Evolutionary conservation across 805 yeast genomes (phyloP), one percentile per base, ranked within the genome.

Genomic region (Candida nonsorbophila): DNA sequence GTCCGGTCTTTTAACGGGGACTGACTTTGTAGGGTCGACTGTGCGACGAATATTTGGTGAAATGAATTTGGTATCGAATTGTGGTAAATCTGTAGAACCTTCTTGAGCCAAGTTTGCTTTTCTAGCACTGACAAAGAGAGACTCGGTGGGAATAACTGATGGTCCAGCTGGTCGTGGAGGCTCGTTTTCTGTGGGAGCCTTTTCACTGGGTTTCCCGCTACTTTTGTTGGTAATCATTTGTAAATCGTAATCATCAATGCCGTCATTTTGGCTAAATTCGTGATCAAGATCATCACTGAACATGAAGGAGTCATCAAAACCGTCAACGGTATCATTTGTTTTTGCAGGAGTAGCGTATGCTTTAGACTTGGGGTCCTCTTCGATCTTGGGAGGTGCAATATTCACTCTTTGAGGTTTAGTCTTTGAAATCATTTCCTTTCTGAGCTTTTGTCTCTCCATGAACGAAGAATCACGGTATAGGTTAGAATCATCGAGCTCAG

Each of bases 11-110:
- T 72, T 73, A 3, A 82, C 61, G 3, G 83, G 87, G 3, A 75
- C 72, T 0, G 88, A 81, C 33, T 72, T 77, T 1, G 69, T 65
- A 25, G 80, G 90, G 49, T 83, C 87, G 9, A 80, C 61, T 0
- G 81, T 77, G 12, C 67, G 51, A 24, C 61, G 45, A 31, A 76
- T 71, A 38, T 65, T 69, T 9, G 68, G 71, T 5, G 74, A 74
- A 24, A 72, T 74, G 30, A 51, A 52, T 70, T 72, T 46, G 21
- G 65, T 52, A 36, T 76, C 72, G 38, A 67, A 74, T 29, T 69
- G 73, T 0, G 83, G 76, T 27, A 79, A 69, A 40, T 67, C 76
- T n/a, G 68, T 50, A 4, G 53, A 52, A 4, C 59, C 55, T 6
- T 47, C 37, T 15, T 62, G 59, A 37, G 71, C 79, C 6, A 80